Evolutionary conservation across 148 eudicot species (phyloP).

Genomic region (Rhododendron mucronatum): DNA sequence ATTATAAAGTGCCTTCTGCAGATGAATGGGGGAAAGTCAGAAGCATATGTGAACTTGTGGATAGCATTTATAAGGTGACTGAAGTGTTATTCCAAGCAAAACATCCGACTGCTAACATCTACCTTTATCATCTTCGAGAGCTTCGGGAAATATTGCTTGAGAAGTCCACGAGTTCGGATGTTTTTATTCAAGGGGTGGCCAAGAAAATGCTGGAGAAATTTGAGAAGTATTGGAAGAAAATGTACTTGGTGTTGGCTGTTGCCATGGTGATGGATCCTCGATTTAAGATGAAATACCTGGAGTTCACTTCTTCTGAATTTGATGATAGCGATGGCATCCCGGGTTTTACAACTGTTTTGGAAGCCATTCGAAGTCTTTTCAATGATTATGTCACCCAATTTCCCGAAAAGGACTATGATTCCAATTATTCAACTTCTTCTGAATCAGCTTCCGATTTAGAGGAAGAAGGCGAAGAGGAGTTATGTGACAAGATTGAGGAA

Average conservation of each 20-base stretch:
- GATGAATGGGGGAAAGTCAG: slow-evolving; percentile 27
- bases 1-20: slow-evolving; percentile 21
- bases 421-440: background rate
- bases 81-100: slow-evolving; percentile 15
- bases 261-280: slow-evolving; percentile 27
- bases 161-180: slow-evolving; percentile 18
- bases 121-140: slow-evolving; percentile 24
- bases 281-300: slow-evolving; percentile 23
- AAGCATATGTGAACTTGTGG: slow-evolving; percentile 15
- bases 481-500: background rate
- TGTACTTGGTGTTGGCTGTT: slow-evolving; percentile 15
- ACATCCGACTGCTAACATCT: slow-evolving; percentile 20
- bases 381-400: background rate
- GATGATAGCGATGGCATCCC: background rate
- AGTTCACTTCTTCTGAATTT: background rate
- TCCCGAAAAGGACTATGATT: background rate
- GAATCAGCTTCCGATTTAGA: background rate
- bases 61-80: slow-evolving; percentile 12
- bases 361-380: background rate
- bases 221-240: slow-evolving; percentile 19
- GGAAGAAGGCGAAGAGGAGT: background rate
- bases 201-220: slow-evolving; percentile 21
- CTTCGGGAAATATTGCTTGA: slow-evolving; percentile 14
- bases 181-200: slow-evolving; percentile 12
- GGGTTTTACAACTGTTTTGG: background rate